Evolutionary conservation across 495 filamentous ascomycete genomes (phyloP), one percentile per base, ranked within the genome.

Genomic region (Pyrenopolyporus hunteri): DNA sequence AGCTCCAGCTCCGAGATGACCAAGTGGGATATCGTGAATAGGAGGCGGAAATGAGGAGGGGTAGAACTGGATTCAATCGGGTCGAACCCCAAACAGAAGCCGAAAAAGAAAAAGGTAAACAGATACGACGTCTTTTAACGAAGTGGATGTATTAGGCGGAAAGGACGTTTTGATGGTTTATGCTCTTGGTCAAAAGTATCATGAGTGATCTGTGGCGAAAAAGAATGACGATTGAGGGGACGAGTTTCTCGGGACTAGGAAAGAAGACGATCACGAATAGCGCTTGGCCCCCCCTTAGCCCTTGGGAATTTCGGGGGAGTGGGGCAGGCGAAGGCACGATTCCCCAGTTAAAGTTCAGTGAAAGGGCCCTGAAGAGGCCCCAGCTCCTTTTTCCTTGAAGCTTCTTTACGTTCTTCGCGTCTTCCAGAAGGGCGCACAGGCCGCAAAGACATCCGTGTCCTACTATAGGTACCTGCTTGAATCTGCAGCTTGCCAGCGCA

Each of bases 401-500:
- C 52, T 67, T 70, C 64, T 61, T 66, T 64, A 33, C 55, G 56
- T 71, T 71, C 69, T 71, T 69, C 57, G 66, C 57, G 63, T 26
- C 59, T 71, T 71, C 69, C 53, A 67, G 69, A 71, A 71, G 50
- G 63, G 28, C 11, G 69, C 69, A 71, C 69, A 53, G 69, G 32
- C 60, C 68, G 23, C 32, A 9, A 9, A 46, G 14, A 19, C 42
- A 40, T 68, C 65, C 59, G 49, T 52, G 65, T 57, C 36, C 13
- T 25, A 37, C 36, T 54, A 29, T 33, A 65, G 60, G 60, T 68
- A 59, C 60, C 60, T 45, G 42, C 31, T 57, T 57, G 20, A 22
- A 53, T 46, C 50, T 59, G 62, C 62, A 58, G 47, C 60, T 53
- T 57, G 52, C 54, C 54, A 58, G 53, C 16, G 35, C 40, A 29